phyloP scores from a whole-genome alignment of 129 eudicot species.

The Flaveria trinervia region DNA sequence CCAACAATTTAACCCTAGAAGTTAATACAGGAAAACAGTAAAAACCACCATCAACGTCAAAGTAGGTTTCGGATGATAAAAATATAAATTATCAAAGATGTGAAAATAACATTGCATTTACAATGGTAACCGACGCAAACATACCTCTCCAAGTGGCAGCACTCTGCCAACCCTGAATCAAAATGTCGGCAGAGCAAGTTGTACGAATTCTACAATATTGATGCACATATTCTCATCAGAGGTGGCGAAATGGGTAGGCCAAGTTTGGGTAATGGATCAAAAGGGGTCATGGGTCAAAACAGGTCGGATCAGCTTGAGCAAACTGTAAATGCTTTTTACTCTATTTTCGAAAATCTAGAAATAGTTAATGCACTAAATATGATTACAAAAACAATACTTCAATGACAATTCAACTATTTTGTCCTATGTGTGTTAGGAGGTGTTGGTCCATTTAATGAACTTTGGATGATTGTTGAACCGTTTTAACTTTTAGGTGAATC shows the following conservation, averaged over 20 bases:
- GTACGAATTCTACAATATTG: slow-evolving; percentile 63
- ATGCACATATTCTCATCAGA: slow-evolving; percentile 14
- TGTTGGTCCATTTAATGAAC: not conserved
- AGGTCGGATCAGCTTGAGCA: not conserved
- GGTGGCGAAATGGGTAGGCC: not conserved
- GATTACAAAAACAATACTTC: not conserved
- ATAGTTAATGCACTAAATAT: not conserved
- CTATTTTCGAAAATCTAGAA: not conserved
- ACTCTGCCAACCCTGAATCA: slow-evolving; percentile 83
- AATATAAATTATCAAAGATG: not conserved
- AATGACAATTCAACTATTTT: not conserved
- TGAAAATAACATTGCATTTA: slow-evolving; percentile 4
- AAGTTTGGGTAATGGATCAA: not conserved
- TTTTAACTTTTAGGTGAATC: not conserved
- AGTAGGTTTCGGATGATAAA: slow-evolving; percentile 16
- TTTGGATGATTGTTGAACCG: not conserved
- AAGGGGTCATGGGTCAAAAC: not conserved
- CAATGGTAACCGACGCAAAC: not conserved
- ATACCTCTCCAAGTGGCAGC: slow-evolving; percentile 98
- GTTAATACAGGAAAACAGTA: not conserved
- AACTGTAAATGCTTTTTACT: not conserved
- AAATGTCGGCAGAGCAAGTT: slow-evolving; percentile 86
- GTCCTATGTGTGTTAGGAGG: no score
- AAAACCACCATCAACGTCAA: slow-evolving; percentile 18
- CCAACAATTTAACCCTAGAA: slow-evolving; percentile 75